phyloP scores from a whole-genome alignment of 2,329 filamentous ascomycete species.

The Nemania sp. region DNA sequence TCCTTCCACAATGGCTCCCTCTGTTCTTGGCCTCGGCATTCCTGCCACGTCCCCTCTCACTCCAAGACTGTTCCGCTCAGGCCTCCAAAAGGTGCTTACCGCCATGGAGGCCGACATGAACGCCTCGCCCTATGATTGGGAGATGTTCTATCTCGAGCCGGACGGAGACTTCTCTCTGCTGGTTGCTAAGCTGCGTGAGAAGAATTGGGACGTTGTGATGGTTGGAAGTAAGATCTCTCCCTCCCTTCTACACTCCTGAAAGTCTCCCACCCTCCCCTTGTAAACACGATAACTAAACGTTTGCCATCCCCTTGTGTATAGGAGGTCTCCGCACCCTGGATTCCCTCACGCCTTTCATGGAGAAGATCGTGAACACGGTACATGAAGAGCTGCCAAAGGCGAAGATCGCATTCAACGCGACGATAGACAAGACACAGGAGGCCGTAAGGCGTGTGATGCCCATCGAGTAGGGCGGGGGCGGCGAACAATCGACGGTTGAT shows the following conservation, averaged over 20 bases:
- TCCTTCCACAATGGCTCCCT: background rate
- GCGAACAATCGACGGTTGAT: background rate
- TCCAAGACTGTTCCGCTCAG: background rate
- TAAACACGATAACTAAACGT: background rate
- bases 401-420: background rate
- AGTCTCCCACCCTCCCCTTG: too few species aligned
- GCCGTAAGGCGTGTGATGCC: background rate
- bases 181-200: background rate
- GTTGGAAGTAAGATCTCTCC: background rate
- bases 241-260: background rate
- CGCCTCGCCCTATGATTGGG: background rate
- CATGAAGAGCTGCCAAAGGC: background rate
- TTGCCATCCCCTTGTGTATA: background rate
- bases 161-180: background rate
- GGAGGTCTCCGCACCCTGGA: background rate
- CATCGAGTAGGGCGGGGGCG: background rate
- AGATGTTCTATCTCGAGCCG: background rate
- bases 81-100: background rate
- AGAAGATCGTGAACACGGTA: background rate
- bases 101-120: background rate
- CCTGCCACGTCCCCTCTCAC: background rate
- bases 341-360: background rate
- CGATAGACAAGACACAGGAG: background rate
- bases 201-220: background rate
- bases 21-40: background rate